Evolutionary conservation across 2,329 filamentous ascomycete genomes (phyloP).

Genomic region (Emmonsiellopsis sp.): DNA sequence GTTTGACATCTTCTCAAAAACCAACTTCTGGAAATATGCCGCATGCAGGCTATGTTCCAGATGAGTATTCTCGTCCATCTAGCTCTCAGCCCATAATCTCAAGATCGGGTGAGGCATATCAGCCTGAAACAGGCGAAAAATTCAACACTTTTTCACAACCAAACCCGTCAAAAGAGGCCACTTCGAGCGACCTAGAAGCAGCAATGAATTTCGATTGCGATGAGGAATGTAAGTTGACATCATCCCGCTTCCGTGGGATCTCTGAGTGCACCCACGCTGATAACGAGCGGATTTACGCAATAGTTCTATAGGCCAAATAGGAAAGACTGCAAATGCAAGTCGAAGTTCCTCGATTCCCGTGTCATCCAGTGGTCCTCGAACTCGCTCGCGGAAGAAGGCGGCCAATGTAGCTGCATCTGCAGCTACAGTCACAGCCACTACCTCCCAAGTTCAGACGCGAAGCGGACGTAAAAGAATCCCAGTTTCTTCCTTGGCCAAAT

Average conservation of each 20-base stretch:
- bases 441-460: neutral
- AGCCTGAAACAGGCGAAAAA: neutral
- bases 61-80: neutral
- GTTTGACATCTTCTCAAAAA: neutral
- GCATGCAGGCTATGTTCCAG: neutral
- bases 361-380: neutral
- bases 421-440: neutral
- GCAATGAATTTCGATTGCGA: conserved; percentile 1
- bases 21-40: neutral
- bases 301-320: neutral
- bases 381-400: neutral
- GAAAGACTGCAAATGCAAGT: neutral
- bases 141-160: neutral
- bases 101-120: neutral
- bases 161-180: neutral
- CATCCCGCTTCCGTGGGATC: neutral
- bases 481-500: neutral
- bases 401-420: neutral
- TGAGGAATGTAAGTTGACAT: conserved; percentile 8
- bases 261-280: neutral
- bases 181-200: conserved; percentile 8
- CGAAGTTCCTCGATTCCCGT: neutral
- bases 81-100: neutral
- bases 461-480: neutral
- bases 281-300: neutral